A percentile compares a stretch with the other conserved stretches of the same genome.
Evolutionary conservation across 2,329 filamentous ascomycete genomes (phyloP).

Genomic region (Hyphodiscus sp.): DNA sequence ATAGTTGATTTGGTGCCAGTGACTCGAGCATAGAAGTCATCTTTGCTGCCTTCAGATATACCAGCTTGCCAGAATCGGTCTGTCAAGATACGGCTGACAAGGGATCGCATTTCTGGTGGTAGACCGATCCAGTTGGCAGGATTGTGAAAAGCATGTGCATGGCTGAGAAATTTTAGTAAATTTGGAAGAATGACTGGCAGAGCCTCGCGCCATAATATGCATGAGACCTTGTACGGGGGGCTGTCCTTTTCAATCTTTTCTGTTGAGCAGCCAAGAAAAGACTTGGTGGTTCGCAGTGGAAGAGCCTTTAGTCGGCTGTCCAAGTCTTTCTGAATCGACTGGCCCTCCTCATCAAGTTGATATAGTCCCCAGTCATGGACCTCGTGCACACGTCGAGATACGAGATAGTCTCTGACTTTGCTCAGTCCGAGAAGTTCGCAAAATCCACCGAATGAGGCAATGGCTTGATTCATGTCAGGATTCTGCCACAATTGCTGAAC

Average conservation of each 20-base stretch:
- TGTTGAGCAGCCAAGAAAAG: slow-evolving; percentile 84
- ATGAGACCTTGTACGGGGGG: slow-evolving; percentile 67
- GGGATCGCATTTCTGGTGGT: slow-evolving; percentile 65
- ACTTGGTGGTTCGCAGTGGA: slow-evolving; percentile 82
- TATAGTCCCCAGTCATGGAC: slow-evolving; percentile 78
- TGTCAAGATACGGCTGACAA: slow-evolving; percentile 78
- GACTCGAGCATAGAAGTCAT: slow-evolving; percentile 92
- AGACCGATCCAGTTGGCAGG: slow-evolving; percentile 75
- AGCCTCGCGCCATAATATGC: slow-evolving; percentile 75
- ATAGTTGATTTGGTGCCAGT: slow-evolving; percentile 82
- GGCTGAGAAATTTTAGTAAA: slow-evolving; percentile 76
- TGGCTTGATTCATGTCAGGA: slow-evolving; percentile 56
- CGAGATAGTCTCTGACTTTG: slow-evolving; percentile 74
- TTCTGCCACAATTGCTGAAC: slow-evolving; percentile 76
- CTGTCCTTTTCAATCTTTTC: slow-evolving; percentile 77
- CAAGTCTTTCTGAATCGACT: slow-evolving; percentile 70
- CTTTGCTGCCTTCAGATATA: slow-evolving; percentile 90
- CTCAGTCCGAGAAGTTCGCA: slow-evolving; percentile 73
- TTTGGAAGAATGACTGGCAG: slow-evolving; percentile 80
- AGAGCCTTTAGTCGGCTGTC: slow-evolving; percentile 69
- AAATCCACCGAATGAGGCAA: slow-evolving; percentile 73
- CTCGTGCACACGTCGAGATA: slow-evolving; percentile 63
- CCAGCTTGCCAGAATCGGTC: slow-evolving; percentile 98
- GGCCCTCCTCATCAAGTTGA: slow-evolving; percentile 71
- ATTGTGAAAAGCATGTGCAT: slow-evolving; percentile 89